Conservation (phyloP, 192 early-diverging fungal genomes). For the Backusella psychrophila region DNA sequence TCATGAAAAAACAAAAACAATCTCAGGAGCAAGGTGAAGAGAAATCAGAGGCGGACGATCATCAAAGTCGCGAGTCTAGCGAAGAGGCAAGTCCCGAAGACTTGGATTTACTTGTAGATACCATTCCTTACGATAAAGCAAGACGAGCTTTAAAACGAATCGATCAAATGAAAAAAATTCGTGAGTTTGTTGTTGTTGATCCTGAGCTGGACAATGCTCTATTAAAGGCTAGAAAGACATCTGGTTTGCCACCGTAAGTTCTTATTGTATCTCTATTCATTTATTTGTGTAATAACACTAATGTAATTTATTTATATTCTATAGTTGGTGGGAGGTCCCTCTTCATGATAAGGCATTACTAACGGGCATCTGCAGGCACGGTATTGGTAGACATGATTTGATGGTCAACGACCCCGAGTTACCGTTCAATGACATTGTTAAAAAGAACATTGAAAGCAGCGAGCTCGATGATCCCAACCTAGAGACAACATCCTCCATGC, state of each 20-base stretch:
- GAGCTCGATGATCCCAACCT: slow-evolving; percentile 12
- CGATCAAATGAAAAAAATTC: slow-evolving; percentile 64
- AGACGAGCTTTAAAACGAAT: slow-evolving; percentile 68
- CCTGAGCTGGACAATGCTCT: slow-evolving; percentile 50
- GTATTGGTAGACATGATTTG: slow-evolving; percentile 63
- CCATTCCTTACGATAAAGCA: slow-evolving; percentile 68
- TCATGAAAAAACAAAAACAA: slow-evolving; percentile 39
- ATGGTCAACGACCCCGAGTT: slow-evolving; percentile 59
- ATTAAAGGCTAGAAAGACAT: slow-evolving; percentile 46
- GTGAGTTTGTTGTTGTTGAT: slow-evolving; percentile 59
- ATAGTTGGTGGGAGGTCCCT: slow-evolving; percentile 73
- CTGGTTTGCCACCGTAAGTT: slow-evolving; percentile 46
- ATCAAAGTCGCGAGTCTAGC: slow-evolving; percentile 33
- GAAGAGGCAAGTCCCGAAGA: slow-evolving; percentile 26
- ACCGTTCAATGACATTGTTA: slow-evolving; percentile 44
- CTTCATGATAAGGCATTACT: slow-evolving; percentile 68
- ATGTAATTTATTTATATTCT: neutral
- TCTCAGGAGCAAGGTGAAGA: neutral
- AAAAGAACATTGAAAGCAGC: slow-evolving; percentile 28
- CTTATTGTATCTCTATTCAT: neutral
- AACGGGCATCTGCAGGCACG: slow-evolving; percentile 68
- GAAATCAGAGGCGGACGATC: neutral
- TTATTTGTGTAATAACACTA: neutral
- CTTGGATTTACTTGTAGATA: slow-evolving; percentile 46
- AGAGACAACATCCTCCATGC: slow-evolving; percentile 22